Conservation (phyloP, 1,139 yeast genomes). For the Scheffersomyces insectosa region DNA sequence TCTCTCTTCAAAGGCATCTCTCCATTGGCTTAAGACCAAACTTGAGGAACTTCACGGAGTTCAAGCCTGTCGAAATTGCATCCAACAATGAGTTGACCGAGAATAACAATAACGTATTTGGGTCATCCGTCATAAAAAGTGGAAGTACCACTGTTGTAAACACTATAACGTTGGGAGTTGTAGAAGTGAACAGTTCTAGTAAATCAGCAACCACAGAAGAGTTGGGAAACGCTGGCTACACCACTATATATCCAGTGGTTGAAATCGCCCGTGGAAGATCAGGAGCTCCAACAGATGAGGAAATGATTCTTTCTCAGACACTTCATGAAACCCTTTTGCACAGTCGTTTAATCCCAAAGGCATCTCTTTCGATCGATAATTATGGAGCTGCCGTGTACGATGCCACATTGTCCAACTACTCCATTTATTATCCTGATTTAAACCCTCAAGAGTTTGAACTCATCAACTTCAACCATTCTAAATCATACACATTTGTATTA, state of each 20-base stretch:
- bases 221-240: constrained; percentile 17
- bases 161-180: constrained; percentile 70
- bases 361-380: constrained; percentile 41
- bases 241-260: constrained; percentile 73
- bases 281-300: constrained; percentile 89
- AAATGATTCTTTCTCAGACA: constrained; percentile 75
- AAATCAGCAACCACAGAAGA: constrained; percentile 5
- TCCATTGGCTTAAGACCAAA: constrained; percentile 74
- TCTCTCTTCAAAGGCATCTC: constrained; percentile 77
- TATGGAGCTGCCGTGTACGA: constrained; percentile 50
- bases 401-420: constrained; percentile 20
- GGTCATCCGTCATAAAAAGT: constrained; percentile 69
- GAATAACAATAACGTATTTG: constrained; percentile 47
- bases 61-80: constrained; percentile 55
- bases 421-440: constrained; percentile 42
- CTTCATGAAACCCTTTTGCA: constrained; percentile 60
- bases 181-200: constrained; percentile 46
- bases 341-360: constrained; percentile 51
- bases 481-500: constrained; percentile 57
- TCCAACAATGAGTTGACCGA: constrained; percentile 39
- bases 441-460: constrained; percentile 23
- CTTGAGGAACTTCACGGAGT: constrained; percentile 69
- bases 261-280: constrained; percentile 75
- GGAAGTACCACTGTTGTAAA: constrained; percentile 81
- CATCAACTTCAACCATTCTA: constrained; percentile 25